These are phyloP conservation scores for Trametes cingulata DNA, from an alignment of 768 basidiomycete species.

Conservation along the genomic window DNA sequence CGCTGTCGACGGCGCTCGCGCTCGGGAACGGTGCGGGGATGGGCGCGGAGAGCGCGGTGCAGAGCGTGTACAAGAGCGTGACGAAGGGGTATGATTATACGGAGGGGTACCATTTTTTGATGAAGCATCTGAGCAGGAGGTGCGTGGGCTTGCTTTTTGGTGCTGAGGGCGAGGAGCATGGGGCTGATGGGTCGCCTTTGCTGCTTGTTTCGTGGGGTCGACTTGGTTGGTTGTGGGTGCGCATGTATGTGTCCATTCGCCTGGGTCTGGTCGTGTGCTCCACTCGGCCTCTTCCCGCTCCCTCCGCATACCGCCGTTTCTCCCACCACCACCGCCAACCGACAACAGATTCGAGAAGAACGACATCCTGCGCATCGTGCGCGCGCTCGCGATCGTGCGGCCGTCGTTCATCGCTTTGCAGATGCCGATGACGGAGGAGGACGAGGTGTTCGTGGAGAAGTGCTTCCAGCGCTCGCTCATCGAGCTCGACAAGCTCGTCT, in stretches of 20 bases:
- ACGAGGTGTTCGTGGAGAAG: conserved; percentile 94
- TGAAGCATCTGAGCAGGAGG: conserved; percentile 89
- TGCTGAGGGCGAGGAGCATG: background rate
- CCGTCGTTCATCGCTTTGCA: conserved; percentile 97
- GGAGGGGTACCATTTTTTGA: conserved; percentile 94
- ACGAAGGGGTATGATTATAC: conserved; percentile 90
- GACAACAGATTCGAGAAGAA: conserved; percentile 87
- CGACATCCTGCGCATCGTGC: conserved; percentile 91
- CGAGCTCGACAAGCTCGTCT: conserved; percentile 95
- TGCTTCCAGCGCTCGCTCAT: conserved; percentile 93
- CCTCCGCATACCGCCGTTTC: background rate
- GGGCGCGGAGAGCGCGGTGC: conserved; percentile 21
- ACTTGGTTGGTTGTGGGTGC: background rate
- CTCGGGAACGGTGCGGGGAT: too few species aligned
- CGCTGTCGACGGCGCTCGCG: conserved; percentile 15
- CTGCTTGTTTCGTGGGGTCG: background rate
- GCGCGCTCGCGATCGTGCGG: conserved; percentile 90
- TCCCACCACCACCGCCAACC: background rate
- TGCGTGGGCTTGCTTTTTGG: conserved; percentile 43
- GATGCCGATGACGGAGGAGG: conserved; percentile 95
- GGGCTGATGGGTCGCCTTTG: background rate
- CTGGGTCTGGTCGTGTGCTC: background rate
- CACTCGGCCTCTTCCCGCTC: background rate
- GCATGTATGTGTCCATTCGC: background rate
- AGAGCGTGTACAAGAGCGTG: conserved; percentile 61